These are phyloP conservation scores for Hanseniaspora clermontiae DNA, from an alignment of 805 yeast genomes.

Conservation along the genomic window DNA sequence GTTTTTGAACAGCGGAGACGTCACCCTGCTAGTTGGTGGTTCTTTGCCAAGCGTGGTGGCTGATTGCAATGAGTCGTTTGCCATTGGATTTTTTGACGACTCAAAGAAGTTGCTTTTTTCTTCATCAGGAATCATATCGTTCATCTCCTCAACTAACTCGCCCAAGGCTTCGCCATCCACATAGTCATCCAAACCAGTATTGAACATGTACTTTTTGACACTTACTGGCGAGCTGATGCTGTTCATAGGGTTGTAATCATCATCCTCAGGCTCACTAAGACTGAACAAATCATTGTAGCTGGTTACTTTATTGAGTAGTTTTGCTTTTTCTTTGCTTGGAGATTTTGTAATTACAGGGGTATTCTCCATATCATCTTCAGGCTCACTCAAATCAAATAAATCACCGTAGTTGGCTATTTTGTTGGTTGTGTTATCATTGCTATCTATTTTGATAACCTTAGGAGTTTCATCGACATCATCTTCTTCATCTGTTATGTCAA, in stretches of 20 bases:
- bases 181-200: conserved; percentile 4
- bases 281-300: conserved; percentile 15
- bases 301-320: background rate
- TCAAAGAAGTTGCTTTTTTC: background rate
- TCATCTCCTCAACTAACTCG: conserved; percentile 2
- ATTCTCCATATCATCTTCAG: background rate
- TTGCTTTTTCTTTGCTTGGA: background rate
- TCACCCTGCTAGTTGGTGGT: background rate
- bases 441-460: background rate
- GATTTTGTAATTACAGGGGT: background rate
- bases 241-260: conserved; percentile 13
- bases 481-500: background rate
- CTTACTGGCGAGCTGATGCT: background rate
- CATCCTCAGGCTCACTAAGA: conserved; percentile 17
- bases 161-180: background rate
- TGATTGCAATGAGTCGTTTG: background rate
- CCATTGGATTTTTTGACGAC: background rate
- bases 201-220: background rate
- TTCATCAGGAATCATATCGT: background rate
- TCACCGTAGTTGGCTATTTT: background rate
- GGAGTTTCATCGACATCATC: background rate
- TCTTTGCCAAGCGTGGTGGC: background rate
- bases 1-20: conserved; percentile 19
- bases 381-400: background rate
- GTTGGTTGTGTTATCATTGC: background rate